Base-by-base conservation (phyloP, 2,329 filamentous ascomycete genomes). In the Amauroascus verrucosus region DNA sequence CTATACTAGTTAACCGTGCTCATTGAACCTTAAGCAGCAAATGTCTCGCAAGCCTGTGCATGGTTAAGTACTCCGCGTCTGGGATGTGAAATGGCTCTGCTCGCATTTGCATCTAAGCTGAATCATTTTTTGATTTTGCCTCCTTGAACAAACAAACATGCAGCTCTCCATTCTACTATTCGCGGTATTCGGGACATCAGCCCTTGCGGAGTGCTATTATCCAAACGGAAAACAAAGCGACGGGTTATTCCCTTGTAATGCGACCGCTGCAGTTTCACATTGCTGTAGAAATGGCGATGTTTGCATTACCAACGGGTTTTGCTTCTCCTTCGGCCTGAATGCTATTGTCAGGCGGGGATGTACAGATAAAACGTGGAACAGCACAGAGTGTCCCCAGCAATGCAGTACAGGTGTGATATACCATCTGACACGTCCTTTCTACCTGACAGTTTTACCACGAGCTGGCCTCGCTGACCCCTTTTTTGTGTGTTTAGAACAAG, bases 291-390 rank as follows among this genome's bases (percentile, higher is more conserved):
- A 46, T 33, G 44, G 44, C 22, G 44, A 46, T 46, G 44, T 46
- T 11, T 46, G 44, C 24, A 48, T 48, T 35, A 48, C 45, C 11
- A 48, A 48, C 35, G 45, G 45, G 4, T 48, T 48, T 37, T 35
- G 26, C 18, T 48, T 48, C 45, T 48, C 45, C 11, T 48, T 48
- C 30, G 45, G 45, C 5, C 20, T 48, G 45, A 48, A 48, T 35
- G 45, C 45, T 1, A 35, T 48, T 18, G 45, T 48, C 16, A 35
- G 30, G 18, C 45, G 30, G 13, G 45, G 30, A 3, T 48, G 45
- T 35, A 48, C 45, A 24, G 45, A 35, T 14, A 20, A 35, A 24
- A 33, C 30, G 28, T 48, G 28, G 45, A 48, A 48, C n/a, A 48
- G 45, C 28, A 48, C 28, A n/a, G 28, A 35, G 8, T 48, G 45